phyloP scores from a whole-genome alignment of 805 yeast species.

The Tetrapisispora iriomotensis region DNA sequence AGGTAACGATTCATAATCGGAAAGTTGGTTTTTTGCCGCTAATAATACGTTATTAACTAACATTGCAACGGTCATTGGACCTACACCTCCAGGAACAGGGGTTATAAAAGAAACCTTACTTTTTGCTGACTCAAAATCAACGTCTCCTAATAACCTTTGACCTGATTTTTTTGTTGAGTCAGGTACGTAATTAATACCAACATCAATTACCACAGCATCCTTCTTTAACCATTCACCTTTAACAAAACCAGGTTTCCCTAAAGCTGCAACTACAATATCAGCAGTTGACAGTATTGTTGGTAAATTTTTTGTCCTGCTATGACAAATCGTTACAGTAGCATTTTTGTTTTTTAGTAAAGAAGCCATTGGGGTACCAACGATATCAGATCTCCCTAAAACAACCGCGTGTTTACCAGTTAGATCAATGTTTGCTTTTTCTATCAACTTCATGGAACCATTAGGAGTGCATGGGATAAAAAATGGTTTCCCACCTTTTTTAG shows the following conservation, averaged over 20 bases:
- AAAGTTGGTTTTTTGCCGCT: conserved; percentile 58
- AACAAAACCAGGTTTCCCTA: conserved; percentile 77
- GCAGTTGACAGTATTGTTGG: conserved; percentile 48
- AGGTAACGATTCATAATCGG: conserved; percentile 33
- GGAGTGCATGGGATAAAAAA: conserved; percentile 76
- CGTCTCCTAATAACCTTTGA: conserved; percentile 86
- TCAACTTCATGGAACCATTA: conserved; percentile 60
- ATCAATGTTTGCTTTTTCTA: conserved; percentile 45
- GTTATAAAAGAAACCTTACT: conserved; percentile 60
- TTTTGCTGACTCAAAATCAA: conserved; percentile 63
- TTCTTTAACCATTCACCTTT: conserved; percentile 82
- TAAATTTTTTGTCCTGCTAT: conserved; percentile 50
- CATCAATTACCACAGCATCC: conserved; percentile 83
- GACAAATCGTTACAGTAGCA: conserved; percentile 71
- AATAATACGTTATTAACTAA: conserved; percentile 70
- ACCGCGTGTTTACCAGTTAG: conserved; percentile 67
- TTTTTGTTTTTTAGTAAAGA: conserved; percentile 57
- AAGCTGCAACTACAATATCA: conserved; percentile 79
- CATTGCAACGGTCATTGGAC: conserved; percentile 99
- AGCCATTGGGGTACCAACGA: conserved; percentile 76
- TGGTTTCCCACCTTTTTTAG: conserved; percentile 65
- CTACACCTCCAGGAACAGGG: conserved; percentile 99
- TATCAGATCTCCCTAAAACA: conserved; percentile 76
- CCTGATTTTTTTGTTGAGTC: conserved; percentile 73
- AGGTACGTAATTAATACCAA: conserved; percentile 83